Evolutionary conservation across 352 stramenopile species (phyloP), one percentile per base, ranked within the genome.

Genomic region (Phytophthora vignae): DNA sequence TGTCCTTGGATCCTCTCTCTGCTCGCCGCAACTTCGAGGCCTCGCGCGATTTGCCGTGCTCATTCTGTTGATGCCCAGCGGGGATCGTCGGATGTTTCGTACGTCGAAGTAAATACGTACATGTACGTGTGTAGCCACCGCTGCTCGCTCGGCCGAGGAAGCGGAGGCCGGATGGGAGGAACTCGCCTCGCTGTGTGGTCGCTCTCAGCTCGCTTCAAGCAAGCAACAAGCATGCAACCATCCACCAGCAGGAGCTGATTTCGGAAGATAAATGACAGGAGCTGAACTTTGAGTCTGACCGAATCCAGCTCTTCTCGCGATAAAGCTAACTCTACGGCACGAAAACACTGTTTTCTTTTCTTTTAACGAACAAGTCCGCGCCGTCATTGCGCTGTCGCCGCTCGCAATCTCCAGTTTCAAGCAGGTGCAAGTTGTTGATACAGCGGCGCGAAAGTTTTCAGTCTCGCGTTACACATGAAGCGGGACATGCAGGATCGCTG

Each of bases 371-470:
- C 22, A 55, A 38, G 15, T 27, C 56, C 22, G 21, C 36, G 36
- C 36, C 4, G 33, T 40, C 21, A 19, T 17, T n/a, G 21, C 22
- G 22, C 56, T 15, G 15, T 29, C 9, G 49, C 19, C 46, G 46
- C n/a, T 54, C 55, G 22, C 44, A 67, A 17, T 53, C 61, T 67
- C 49, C 59, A 21, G 40, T 36, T 53, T 21, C 49, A 57, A 5
- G n/a, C 48, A 38, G 55, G 38, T 71, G 54, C 64, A 55, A 64
- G 62, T 19, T 50, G 36, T 42, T 42, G 36, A 17, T 42, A 42
- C 50, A 63, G 46, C 60, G 44, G 49, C 59, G 44, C 53, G 40
- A 66, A 74, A 74, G 61, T 57, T 74, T 74, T 65, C 40, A 25
- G 17, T 62, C 58, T 52, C 31, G 22, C 58, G 49, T 74, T 70